phyloP scores from a whole-genome alignment of 306 rosid genomes.

The Abrus pulchellus region DNA sequence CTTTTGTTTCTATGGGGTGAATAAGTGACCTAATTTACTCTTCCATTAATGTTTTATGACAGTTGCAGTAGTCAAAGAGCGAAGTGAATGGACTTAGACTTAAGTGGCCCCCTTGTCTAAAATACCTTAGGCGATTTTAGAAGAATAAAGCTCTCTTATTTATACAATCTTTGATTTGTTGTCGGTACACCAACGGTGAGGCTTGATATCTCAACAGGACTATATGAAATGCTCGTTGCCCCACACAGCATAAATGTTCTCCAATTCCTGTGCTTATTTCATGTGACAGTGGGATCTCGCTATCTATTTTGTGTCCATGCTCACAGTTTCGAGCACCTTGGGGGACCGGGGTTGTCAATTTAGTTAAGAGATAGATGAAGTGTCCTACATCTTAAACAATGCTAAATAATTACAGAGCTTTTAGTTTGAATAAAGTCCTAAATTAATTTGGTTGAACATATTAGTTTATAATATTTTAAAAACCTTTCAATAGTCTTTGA shows the following conservation, averaged over 20 bases:
- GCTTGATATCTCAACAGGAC: background rate
- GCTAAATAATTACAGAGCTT: background rate
- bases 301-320: background rate
- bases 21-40: background rate
- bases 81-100: no score
- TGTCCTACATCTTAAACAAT: slow-evolving; percentile 4
- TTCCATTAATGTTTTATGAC: slow-evolving; percentile 29
- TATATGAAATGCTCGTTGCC: background rate
- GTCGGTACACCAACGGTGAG: no score
- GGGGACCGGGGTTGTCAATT: slow-evolving; percentile 20
- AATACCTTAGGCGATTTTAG: no score
- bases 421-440: background rate
- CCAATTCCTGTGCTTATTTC: background rate
- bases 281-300: slow-evolving; percentile 2
- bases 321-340: slow-evolving; percentile 25
- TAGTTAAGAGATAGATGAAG: background rate
- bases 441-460: no score
- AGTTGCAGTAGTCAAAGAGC: slow-evolving; percentile 19
- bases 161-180: no score
- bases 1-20: background rate
- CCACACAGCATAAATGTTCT: background rate
- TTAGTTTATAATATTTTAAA: no score
- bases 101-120: no score
- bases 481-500: no score
- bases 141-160: no score